A percentile compares a stretch with the other conserved stretches of the same genome.
phyloP scores from a whole-genome alignment of 2,329 filamentous ascomycete genomes.

The Talaromyces sp. region DNA sequence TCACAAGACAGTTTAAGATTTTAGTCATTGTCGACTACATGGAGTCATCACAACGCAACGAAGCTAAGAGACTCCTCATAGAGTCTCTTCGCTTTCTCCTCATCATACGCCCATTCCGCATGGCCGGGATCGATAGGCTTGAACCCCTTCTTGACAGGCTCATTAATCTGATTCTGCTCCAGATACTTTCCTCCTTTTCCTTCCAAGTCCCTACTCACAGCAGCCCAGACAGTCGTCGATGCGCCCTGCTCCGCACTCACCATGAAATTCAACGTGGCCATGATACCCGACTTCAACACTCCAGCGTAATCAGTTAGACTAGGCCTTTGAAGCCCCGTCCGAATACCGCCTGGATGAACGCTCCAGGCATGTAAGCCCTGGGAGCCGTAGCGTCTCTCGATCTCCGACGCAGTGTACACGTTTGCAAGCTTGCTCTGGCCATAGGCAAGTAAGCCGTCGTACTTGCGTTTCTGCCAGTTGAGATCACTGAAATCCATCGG shows the following conservation, averaged over 20 bases:
- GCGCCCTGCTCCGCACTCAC: conserved; percentile 25
- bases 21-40: background rate
- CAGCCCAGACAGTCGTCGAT: conserved; percentile 30
- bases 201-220: conserved; percentile 27
- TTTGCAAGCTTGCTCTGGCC: conserved; percentile 11
- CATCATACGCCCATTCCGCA: conserved; percentile 20
- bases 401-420: background rate
- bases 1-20: too few species aligned
- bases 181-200: conserved; percentile 29
- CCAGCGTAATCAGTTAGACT: background rate
- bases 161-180: conserved; percentile 24
- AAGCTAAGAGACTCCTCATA: conserved; percentile 19
- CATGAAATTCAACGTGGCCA: background rate
- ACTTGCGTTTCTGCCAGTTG: background rate
- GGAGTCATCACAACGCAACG: background rate
- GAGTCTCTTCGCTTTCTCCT: conserved; percentile 14
- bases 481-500: background rate
- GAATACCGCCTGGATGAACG: background rate
- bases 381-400: background rate
- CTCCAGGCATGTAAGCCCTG: background rate
- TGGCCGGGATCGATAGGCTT: conserved; percentile 17
- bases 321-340: background rate
- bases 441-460: background rate
- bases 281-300: background rate
- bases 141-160: background rate